These are phyloP conservation scores for Colletotrichum sp. DNA, from an alignment of 2,329 filamentous ascomycete species.

Conservation along the genomic window DNA sequence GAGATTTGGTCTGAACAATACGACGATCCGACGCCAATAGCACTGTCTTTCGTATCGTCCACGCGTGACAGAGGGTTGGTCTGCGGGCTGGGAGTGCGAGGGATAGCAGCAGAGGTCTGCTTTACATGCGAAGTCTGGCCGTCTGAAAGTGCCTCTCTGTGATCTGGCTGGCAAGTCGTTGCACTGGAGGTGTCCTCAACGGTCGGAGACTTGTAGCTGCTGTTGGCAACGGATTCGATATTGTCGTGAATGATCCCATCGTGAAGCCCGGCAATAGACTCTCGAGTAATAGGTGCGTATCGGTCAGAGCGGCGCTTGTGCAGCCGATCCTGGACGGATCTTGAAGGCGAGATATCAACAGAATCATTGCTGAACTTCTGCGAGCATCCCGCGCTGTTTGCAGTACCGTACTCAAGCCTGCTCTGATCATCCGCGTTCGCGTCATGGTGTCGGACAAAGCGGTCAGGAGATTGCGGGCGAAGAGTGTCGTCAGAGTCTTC, in stretches of 20 bases:
- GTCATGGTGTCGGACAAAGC: neutral
- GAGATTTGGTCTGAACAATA: neutral
- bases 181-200: neutral
- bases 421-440: neutral
- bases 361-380: neutral
- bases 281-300: neutral
- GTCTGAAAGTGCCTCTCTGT: neutral
- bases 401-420: neutral
- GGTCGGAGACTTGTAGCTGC: neutral
- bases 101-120: neutral
- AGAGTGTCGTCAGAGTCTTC: neutral
- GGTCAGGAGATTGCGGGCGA: neutral
- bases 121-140: too few relatives aligned
- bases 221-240: neutral
- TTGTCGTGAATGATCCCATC: neutral
- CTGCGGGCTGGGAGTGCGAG: neutral
- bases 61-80: neutral
- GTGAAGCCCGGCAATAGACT: neutral
- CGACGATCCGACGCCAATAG: neutral
- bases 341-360: neutral
- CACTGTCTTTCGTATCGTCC: neutral
- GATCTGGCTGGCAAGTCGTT: too few relatives aligned
- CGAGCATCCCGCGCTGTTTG: neutral
- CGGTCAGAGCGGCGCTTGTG: neutral
- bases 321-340: neutral